Percentiles rank a stretch among this genome's conserved stretches.
Conservation (phyloP, 1,284 basidiomycete species). For the Sporisorium iseilematis-ciliati region DNA sequence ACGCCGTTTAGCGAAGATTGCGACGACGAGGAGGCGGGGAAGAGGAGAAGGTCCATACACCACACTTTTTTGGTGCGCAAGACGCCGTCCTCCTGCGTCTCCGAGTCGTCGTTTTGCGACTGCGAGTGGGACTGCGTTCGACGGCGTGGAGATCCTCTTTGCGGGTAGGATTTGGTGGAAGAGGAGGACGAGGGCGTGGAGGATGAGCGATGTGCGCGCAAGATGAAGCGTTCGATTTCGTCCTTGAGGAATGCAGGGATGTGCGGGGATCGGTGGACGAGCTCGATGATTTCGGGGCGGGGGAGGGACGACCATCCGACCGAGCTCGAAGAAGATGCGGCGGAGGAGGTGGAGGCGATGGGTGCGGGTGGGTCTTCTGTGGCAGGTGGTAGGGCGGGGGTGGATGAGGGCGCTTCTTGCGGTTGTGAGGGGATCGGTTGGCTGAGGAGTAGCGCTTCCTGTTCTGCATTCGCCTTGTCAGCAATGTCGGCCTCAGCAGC, state of each 20-base stretch:
- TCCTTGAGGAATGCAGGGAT: constrained; percentile 41
- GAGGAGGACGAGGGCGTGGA: background rate
- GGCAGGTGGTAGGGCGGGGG: constrained; percentile 17
- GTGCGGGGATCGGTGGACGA: constrained; percentile 34
- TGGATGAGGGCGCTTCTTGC: constrained; percentile 16
- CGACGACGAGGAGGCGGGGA: constrained; percentile 8
- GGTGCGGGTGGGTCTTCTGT: background rate
- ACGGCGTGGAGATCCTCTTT: background rate
- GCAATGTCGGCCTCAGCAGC: background rate
- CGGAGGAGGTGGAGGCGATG: constrained; percentile 1
- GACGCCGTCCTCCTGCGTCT: constrained; percentile 48
- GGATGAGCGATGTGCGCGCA: constrained; percentile 21
- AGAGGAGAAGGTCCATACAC: constrained; percentile 40
- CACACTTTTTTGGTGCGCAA: constrained; percentile 40
- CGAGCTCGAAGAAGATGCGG: constrained; percentile 12
- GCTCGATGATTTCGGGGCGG: constrained; percentile 23
- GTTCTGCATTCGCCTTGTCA: background rate
- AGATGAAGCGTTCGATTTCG: constrained; percentile 44
- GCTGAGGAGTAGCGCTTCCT: constrained; percentile 8
- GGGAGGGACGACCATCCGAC: constrained; percentile 36
- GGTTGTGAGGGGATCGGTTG: constrained; percentile 32
- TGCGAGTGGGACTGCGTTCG: constrained; percentile 19
- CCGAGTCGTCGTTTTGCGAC: constrained; percentile 41
- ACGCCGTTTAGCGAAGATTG: background rate
- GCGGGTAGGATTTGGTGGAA: background rate